Conservation (phyloP, 1,139 yeast species). For the Pneumocystis sp. region DNA sequence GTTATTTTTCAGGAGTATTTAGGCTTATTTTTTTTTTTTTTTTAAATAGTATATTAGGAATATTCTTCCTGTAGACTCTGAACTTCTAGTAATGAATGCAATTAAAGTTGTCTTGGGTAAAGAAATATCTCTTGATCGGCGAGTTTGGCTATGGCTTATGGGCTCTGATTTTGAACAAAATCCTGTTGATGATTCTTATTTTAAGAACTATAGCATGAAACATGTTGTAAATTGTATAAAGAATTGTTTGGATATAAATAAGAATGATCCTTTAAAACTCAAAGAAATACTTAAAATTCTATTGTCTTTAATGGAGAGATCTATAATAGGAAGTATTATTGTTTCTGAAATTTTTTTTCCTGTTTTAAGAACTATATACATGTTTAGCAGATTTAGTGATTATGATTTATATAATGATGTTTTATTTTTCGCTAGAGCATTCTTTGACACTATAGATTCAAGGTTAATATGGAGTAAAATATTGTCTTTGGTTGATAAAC, state of each 20-base stretch:
- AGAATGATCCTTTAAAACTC: neutral
- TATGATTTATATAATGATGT: neutral
- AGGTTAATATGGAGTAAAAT: neutral
- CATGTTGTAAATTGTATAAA: neutral
- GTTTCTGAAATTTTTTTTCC: neutral
- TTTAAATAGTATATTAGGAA: neutral
- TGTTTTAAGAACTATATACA: neutral
- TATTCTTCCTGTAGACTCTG: slow-evolving; percentile 31
- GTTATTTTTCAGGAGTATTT: slow-evolving; percentile 33
- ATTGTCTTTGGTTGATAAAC: neutral
- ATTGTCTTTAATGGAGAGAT: neutral
- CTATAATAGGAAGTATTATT: neutral
- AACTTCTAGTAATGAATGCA: slow-evolving; percentile 35
- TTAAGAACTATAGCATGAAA: neutral
- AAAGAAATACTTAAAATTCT: neutral
- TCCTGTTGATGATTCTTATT: neutral
- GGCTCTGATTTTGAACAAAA: slow-evolving; percentile 39
- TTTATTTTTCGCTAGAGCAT: neutral
- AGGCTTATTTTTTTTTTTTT: slow-evolving; percentile 21
- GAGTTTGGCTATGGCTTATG: slow-evolving; percentile 82
- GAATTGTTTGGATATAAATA: neutral
- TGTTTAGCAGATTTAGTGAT: neutral
- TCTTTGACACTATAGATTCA: neutral
- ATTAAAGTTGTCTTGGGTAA: slow-evolving; percentile 57
- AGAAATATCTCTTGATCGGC: slow-evolving; percentile 85